Conservation (phyloP, 768 basidiomycete genomes). For the Termitomyces sp. region DNA sequence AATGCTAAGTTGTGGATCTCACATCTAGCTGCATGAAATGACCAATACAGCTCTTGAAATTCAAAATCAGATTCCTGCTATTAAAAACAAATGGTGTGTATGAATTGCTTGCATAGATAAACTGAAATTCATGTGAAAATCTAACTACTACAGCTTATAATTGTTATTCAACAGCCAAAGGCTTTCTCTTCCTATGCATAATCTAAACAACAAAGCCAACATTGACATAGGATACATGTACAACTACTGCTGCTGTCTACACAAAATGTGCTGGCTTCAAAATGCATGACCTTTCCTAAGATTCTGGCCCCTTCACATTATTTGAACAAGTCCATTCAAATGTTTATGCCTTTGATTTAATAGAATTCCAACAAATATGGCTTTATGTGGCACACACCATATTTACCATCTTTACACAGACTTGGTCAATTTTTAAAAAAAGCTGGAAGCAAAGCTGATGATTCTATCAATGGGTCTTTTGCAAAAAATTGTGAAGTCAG, state of each 20-base stretch:
- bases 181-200: neutral
- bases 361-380: neutral
- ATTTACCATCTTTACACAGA: neutral
- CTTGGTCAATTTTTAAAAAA: neutral
- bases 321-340: neutral
- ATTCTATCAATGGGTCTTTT: neutral
- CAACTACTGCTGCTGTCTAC: neutral
- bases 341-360: neutral
- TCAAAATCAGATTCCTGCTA: neutral
- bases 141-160: neutral
- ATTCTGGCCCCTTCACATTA: conserved; percentile 1
- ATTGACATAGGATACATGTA: neutral
- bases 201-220: neutral
- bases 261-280: conserved; percentile 5
- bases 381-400: neutral
- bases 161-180: neutral
- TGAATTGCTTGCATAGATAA: neutral
- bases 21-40: neutral
- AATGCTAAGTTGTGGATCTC: no score
- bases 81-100: neutral
- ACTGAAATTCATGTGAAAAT: conserved; percentile 1
- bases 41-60: neutral
- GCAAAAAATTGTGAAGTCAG: neutral
- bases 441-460: neutral
- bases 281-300: neutral